Evolutionary conservation across 345 rosid species (phyloP).

Genomic region (Turnera subulata): DNA sequence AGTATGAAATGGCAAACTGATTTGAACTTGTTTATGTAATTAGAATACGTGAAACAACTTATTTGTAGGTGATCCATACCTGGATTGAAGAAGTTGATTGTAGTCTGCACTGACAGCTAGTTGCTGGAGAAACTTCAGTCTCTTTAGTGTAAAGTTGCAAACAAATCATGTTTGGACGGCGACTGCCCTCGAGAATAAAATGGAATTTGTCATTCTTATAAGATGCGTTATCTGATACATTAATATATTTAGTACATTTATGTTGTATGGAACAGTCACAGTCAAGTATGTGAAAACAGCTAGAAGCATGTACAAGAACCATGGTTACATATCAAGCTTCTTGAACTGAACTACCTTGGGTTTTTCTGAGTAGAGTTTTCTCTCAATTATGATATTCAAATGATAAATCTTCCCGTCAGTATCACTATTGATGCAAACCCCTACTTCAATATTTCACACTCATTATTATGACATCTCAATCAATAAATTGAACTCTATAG

Average conservation of each 20-base stretch:
- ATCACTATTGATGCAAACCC: too few relatives aligned
- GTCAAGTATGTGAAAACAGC: background rate
- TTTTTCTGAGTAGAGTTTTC: too few relatives aligned
- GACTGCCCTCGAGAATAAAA: constrained; percentile 78
- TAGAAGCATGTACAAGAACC: background rate
- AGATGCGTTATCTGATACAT: constrained; percentile 63
- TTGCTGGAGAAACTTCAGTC: constrained; percentile 67
- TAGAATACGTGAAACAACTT: too few relatives aligned
- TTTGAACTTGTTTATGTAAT: too few relatives aligned
- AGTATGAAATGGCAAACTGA: background rate
- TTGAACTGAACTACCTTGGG: too few relatives aligned
- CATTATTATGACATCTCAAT: background rate
- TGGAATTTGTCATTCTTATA: constrained; percentile 55
- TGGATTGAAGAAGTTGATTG: too few relatives aligned
- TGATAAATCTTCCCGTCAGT: too few relatives aligned
- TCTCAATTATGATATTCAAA: too few relatives aligned
- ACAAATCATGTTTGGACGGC: constrained; percentile 80
- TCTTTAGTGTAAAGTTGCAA: constrained; percentile 77
- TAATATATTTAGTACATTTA: constrained; percentile 40
- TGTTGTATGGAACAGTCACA: constrained; percentile 15
- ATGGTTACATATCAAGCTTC: too few relatives aligned
- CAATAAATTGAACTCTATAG: background rate
- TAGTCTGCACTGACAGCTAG: too few relatives aligned
- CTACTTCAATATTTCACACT: background rate
- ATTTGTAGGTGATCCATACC: too few relatives aligned